Base-by-base conservation (phyloP, 495 filamentous ascomycete species). In the Aspergillus diversus region DNA sequence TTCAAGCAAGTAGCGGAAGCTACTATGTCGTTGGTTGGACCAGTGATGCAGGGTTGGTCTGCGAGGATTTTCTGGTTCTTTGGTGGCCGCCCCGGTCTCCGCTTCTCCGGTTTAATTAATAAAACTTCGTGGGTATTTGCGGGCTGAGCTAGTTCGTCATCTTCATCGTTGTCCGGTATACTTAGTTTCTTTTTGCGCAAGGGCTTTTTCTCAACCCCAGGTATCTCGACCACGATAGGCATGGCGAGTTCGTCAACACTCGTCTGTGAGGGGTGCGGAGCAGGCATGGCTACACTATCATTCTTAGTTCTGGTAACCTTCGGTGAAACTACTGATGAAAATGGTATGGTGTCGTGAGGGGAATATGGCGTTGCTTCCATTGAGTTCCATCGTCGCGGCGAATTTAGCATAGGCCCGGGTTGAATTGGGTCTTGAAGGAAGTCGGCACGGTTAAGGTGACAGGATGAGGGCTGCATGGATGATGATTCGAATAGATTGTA, bases 271-370 rank as follows among this genome's bases (percentile, higher is more conserved):
- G 68, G 61, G n/a, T 60, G 68, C 32, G 67, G 57, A 4, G 56
- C 65, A 5, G 69, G 60, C 8, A 59, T 33, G 13, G 31, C 55
- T 5, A 48, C 34, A 52, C 59, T 67, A 17, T 76, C 73, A 33
- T 67, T 74, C 13, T 70, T 78, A 3, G 66, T 39, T 60, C 71
- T 66, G 32, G 50, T 70, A 15, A 64, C 27, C 15, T 63, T 59
- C 1, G 69, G 65, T 1, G 74, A 75, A 6, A 60, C 33, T 9
- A 75, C 59, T 12, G 78, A 79, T 4, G 77, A 80, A n/a, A 77
- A 60, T 16, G 78, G 78, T 33, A 77, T 70, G 2, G 78, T 80
- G 48, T 80, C 78, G 52, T 79, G 76, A 5, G 78, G 75, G 3
- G 78, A 80, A 46, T 63, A 68, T 11, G 56, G 46, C 17, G 59